phyloP scores from a whole-genome alignment of 2,329 filamentous ascomycete genomes.

The Peltaster fructicola region DNA sequence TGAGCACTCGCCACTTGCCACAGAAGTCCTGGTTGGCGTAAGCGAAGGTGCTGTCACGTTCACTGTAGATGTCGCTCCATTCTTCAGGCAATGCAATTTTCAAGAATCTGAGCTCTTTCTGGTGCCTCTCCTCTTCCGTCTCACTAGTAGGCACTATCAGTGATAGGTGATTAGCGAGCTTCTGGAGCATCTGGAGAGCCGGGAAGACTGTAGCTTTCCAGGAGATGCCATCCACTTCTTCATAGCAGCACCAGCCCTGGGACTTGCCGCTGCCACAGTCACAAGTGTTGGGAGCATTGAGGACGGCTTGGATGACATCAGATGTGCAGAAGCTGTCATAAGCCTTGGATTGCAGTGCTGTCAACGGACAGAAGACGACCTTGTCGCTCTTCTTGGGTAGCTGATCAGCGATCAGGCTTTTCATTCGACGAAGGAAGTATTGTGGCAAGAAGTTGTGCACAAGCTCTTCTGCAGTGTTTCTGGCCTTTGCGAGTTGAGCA shows the following conservation, averaged over 20 bases:
- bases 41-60: conserved; percentile 61
- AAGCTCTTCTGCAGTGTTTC: conserved; percentile 67
- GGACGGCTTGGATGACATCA: conserved; percentile 51
- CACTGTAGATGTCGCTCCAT: conserved; percentile 57
- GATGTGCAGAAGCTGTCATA: conserved; percentile 71
- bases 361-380: conserved; percentile 88
- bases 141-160: conserved; percentile 55
- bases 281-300: conserved; percentile 49
- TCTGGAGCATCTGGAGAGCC: conserved; percentile 63
- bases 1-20: conserved; percentile 89
- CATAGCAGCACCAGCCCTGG: conserved; percentile 66
- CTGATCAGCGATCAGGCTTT: conserved; percentile 78
- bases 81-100: conserved; percentile 54
- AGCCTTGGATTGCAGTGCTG: conserved; percentile 59
- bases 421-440: conserved; percentile 86
- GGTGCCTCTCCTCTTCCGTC: conserved; percentile 54
- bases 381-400: conserved; percentile 87
- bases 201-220: conserved; percentile 77
- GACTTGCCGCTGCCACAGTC: conserved; percentile 51
- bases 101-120: conserved; percentile 58
- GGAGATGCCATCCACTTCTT: conserved; percentile 26
- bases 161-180: conserved; percentile 83
- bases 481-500: conserved; percentile 61
- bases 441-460: conserved; percentile 73
- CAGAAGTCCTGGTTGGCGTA: conserved; percentile 82